Base-by-base conservation (phyloP, 495 filamentous ascomycete genomes). In the Trichoderma asperelloides region DNA sequence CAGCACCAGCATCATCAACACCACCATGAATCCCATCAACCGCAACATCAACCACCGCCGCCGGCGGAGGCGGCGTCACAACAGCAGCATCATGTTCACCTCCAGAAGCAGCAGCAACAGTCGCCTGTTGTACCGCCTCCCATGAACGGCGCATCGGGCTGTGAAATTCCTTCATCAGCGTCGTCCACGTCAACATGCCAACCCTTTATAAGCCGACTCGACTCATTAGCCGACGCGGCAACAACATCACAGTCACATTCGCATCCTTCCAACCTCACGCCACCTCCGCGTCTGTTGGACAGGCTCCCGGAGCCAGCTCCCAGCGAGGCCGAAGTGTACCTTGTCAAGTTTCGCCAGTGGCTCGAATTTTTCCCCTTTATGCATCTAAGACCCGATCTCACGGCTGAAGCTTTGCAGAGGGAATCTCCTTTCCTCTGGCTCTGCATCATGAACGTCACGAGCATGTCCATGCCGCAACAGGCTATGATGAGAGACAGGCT, bases 341-440 rank as follows among this genome's bases (percentile, higher is more conserved):
- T 74, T 2, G 63, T 68, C 23, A 69, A 64, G 4, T 74, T 74
- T 64, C 68, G 68, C 12, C 64, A 68, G n/a, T 70, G 66, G 49
- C 69, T 69, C 23, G 64, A 65, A 25, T 70, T 67, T 66, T 71
- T 71, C 66, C 72, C 72, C 23, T 69, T 70, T 39, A 62, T 74
- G 11, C 57, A 69, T 57, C 75, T 87, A 9, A 74, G 77, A 0
- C 69, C 74, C 4, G 67, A 74, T 62, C 69, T 77, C 3, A 82
- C 79, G 0, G 79, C 82, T 2, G 71, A 76, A 4, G 73, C 82
- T 65, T 74, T 87, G 13, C 79, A 72, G 16, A 66, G 71, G 43
- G 72, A 81, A 33, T 75, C 76, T 11, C 84, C 85, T 0, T 82
- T 86, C 62, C 71, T 86, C 27, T 85, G 83, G 79, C 72, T 82